phyloP scores from a whole-genome alignment of 1,284 basidiomycete genomes.

The Leccinum huronense region DNA sequence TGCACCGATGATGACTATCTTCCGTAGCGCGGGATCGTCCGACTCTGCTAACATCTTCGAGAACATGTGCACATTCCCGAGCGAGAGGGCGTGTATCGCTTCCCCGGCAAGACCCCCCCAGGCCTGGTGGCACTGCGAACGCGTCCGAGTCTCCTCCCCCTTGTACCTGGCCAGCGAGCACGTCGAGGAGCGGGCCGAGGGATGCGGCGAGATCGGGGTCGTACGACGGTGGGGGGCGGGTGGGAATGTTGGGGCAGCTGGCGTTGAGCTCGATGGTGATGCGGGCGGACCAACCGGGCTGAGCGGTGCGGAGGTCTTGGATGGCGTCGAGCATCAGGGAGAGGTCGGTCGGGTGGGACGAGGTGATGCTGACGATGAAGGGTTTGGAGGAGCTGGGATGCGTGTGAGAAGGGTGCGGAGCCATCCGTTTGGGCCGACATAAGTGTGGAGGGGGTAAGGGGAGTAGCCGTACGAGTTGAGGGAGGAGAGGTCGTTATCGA shows the following conservation, averaged over 20 bases:
- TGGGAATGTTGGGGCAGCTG: constrained; percentile 73
- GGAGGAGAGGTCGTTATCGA: constrained; percentile 48
- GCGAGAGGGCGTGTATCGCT: constrained; percentile 66
- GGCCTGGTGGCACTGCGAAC: constrained; percentile 59
- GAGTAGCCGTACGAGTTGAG: constrained; percentile 82
- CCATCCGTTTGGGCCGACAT: constrained; percentile 52
- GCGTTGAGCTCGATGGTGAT: constrained; percentile 77
- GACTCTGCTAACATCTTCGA: constrained; percentile 47
- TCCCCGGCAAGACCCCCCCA: constrained; percentile 75
- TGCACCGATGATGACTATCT: constrained; percentile 66
- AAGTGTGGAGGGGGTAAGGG: constrained; percentile 62
- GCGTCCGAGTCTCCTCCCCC: constrained; percentile 4
- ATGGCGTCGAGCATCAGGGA: constrained; percentile 55
- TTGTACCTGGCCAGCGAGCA: constrained; percentile 51
- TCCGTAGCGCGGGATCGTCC: constrained; percentile 41
- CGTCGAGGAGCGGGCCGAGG: constrained; percentile 42
- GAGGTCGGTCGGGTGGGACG: constrained; percentile 51
- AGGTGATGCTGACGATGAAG: constrained; percentile 73
- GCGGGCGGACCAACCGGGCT: constrained; percentile 31
- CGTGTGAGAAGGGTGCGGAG: constrained; percentile 50
- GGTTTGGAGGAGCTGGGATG: constrained; percentile 48
- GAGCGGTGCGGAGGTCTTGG: constrained; percentile 51
- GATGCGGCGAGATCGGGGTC: constrained; percentile 34
- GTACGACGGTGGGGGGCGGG: constrained; percentile 65
- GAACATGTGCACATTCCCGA: constrained; percentile 72